Base-by-base conservation (phyloP, 495 filamentous ascomycete species). In the Pyrenula aspistea region DNA sequence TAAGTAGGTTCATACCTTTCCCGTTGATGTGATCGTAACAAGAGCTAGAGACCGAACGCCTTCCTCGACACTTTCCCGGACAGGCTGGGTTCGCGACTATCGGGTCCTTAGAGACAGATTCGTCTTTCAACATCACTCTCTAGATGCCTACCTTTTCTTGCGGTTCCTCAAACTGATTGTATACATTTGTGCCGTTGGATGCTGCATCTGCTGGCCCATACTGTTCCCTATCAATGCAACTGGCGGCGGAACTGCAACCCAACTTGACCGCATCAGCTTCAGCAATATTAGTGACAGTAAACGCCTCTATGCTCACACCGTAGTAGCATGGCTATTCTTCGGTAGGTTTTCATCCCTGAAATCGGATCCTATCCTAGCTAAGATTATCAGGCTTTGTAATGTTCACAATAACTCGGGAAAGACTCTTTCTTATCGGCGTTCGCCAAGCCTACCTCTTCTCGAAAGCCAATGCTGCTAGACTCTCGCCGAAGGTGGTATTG, bases 111-210 rank as follows among this genome's bases (percentile, higher is more conserved):
- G 8, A 8, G 31, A 42, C 15, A 4, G 15, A 42, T 42, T 42
- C 60, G 72, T 85, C 2, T 71, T 88, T 36, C 80, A 86, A 51
- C 79, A 84, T 59, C 78, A 80, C 48, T 87, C 85, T 0, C 68
- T 89, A 1, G 90, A 95, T 68, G 84, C 87, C 19, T 93, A 89
- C 67, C 81, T 94, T 36, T 94, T 86, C 68, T 74, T 94, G 42
- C 83, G 90, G 22, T 93, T 87, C 63, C 68, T 95, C 57, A 77
- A 83, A 56, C 83, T 88, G 54, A 69, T 83, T n/a, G 77, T 85
- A 48, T 73, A 78, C 49, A 81, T 89, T 25, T 88, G 82, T 68
- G 81, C 91, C 51, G 80, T 84, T 15, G 89, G 89, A 21, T 86
- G 82, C 62, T 75, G 80, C 58, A 79, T 95, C 57, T 87, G 84